Evolutionary conservation across 1,139 yeast genomes (phyloP), one percentile per base, ranked within the genome.

Genomic region (Yamadazyma kanchanaburiensis): DNA sequence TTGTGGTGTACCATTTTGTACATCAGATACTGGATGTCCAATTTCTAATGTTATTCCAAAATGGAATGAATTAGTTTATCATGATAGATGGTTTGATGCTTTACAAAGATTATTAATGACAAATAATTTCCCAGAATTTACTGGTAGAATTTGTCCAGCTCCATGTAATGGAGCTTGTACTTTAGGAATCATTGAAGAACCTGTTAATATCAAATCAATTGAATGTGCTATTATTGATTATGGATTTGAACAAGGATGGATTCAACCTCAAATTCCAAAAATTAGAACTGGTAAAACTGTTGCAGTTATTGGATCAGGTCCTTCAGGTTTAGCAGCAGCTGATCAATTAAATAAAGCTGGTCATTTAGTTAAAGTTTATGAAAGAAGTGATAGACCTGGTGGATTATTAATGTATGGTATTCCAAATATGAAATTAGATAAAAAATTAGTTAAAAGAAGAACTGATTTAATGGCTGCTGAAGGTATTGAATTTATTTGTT

Each of bases 151-250:
- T 44, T 91, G 98, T 65, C 98, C 98, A 21, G 98, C 98, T 43
- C 98, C 98, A 45, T 91, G 98, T 70, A 95, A 88, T 59, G 97
- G 96, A 48, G 96, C 97, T 3, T 91, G 98, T 74, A 94, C 88
- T 27, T 74, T 91, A 51, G 96, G 96, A 35, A 86, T 91, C 53
- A 86, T 82, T 53, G 91, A 83, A 48, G 95, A 88, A 40, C 94
- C 98, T 15, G 98, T 91, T 44, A 96, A 96, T 49, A 91, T 91
- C 62, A 91, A 91, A 64, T 84, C 95, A 19, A 83, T 91, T 46
- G 98, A 91, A 65, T 83, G 95, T 58, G 94, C 96, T 42, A 91
- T 91, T 50, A 89, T 91, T 57, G 98, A 91, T 60, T 83, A 87
- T 55, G 98, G 94, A 17, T 91, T 86, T 60, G 95, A 85, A 54